These are phyloP conservation scores for Alternaria sp. DNA, from an alignment of 2,329 filamentous ascomycete species.

Conservation along the genomic window DNA sequence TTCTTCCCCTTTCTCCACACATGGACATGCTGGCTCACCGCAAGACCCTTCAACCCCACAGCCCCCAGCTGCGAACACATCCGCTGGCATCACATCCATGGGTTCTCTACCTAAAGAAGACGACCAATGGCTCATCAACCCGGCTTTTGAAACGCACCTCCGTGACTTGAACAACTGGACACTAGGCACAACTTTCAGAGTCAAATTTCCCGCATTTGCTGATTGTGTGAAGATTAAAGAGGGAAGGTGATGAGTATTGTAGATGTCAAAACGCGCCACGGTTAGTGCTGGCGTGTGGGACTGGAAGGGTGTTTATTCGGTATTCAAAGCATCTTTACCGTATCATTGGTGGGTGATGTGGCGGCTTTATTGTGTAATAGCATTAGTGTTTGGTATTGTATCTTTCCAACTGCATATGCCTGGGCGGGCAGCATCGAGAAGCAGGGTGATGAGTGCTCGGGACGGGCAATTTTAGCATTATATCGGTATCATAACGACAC, in stretches of 20 bases:
- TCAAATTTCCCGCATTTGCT: slow-evolving; percentile 67
- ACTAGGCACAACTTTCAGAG: slow-evolving; percentile 73
- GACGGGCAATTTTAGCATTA: not conserved
- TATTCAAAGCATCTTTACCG: slow-evolving; percentile 12
- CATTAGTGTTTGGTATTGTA: slow-evolving; percentile 15
- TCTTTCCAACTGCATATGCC: slow-evolving; percentile 1
- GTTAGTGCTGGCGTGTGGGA: slow-evolving; percentile 4
- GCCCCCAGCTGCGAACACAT: slow-evolving; percentile 26
- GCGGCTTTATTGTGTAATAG: slow-evolving; percentile 18
- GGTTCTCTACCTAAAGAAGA: slow-evolving; percentile 38
- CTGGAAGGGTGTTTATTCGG: slow-evolving; percentile 11
- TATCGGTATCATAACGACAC: slow-evolving; percentile 8
- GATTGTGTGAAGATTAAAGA: slow-evolving; percentile 47
- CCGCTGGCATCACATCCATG: slow-evolving; percentile 22
- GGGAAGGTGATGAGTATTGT: slow-evolving; percentile 28
- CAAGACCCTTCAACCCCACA: slow-evolving; percentile 36
- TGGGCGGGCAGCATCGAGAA: not conserved
- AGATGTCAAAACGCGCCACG: slow-evolving; percentile 16
- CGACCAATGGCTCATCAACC: slow-evolving; percentile 80
- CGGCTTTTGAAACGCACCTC: slow-evolving; percentile 84
- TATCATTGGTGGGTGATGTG: slow-evolving; percentile 3
- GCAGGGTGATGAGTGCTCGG: not conserved
- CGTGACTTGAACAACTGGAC: slow-evolving; percentile 81
- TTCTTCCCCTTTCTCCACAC: slow-evolving; percentile 42
- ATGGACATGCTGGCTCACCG: slow-evolving; percentile 43